Conservation (phyloP, 2,329 filamentous ascomycete species). For the Colletotrichum ledebouriae region DNA sequence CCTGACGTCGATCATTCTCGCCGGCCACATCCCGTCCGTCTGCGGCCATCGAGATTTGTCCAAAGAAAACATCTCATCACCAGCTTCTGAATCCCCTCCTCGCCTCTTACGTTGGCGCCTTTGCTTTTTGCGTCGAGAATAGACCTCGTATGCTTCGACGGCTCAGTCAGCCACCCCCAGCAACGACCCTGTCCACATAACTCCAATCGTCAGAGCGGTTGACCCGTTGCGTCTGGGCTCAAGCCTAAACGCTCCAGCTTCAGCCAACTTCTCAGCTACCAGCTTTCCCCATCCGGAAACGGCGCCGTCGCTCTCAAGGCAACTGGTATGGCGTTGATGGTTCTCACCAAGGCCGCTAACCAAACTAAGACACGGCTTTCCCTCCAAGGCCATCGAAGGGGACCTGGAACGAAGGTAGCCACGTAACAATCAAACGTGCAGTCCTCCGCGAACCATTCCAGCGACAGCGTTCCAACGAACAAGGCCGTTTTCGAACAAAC, state of each 20-base stretch:
- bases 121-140: conserved; percentile 19
- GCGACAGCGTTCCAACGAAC: neutral
- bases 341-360: conserved; percentile 11
- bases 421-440: conserved; percentile 25
- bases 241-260: conserved; percentile 20
- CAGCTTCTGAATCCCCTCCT: neutral
- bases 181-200: conserved; percentile 3
- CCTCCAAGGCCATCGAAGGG: neutral
- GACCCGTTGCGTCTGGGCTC: conserved; percentile 30
- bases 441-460: conserved; percentile 17
- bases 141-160: conserved; percentile 11
- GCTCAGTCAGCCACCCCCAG: conserved; percentile 10
- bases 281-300: conserved; percentile 31
- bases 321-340: conserved; percentile 16
- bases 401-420: neutral
- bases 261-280: conserved; percentile 2
- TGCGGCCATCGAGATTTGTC: conserved; percentile 22
- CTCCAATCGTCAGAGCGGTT: conserved; percentile 30
- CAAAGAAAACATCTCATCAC: neutral
- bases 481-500: conserved; percentile 4
- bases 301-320: conserved; percentile 15
- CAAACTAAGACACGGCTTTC: neutral
- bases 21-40: conserved; percentile 20
- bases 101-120: neutral
- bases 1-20: conserved; percentile 17